Evolutionary conservation across 2,329 filamentous ascomycete genomes (phyloP).

Genomic region (Diaporthe ilicicola): DNA sequence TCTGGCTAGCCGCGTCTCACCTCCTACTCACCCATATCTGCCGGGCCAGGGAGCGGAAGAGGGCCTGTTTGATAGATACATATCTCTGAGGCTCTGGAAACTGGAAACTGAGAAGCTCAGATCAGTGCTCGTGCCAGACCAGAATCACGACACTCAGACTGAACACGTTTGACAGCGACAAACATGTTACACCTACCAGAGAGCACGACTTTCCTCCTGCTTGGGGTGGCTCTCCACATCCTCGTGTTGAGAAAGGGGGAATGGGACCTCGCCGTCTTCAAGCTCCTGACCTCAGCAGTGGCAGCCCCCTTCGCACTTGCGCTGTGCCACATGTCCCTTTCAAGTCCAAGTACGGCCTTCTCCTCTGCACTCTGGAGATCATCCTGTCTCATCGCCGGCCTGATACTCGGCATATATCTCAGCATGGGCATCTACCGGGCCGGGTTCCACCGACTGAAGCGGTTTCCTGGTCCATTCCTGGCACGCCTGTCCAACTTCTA

Average conservation of each 20-base stretch:
- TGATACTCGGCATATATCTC: constrained; percentile 10
- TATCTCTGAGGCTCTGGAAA: not conserved
- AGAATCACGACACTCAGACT: not conserved
- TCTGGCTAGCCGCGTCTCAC: not conserved
- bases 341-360: not conserved
- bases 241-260: constrained; percentile 25
- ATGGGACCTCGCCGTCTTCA: constrained; percentile 20
- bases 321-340: not conserved
- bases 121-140: not conserved
- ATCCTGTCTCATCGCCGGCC: not conserved
- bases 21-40: not conserved
- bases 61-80: not conserved
- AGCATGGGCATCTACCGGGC: constrained; percentile 29
- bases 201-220: not conserved
- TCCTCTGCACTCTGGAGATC: constrained; percentile 7
- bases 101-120: not conserved
- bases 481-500: constrained; percentile 26
- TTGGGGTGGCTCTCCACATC: constrained; percentile 17
- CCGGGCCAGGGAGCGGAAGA: not conserved
- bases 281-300: not conserved
- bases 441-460: constrained; percentile 24
- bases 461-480: constrained; percentile 27
- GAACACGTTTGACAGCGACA: not conserved
- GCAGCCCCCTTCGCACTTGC: constrained; percentile 20
- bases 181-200: constrained; percentile 4